Evolutionary conservation across 352 stramenopile species (phyloP).

Genomic region (Plasmopara muralis): DNA sequence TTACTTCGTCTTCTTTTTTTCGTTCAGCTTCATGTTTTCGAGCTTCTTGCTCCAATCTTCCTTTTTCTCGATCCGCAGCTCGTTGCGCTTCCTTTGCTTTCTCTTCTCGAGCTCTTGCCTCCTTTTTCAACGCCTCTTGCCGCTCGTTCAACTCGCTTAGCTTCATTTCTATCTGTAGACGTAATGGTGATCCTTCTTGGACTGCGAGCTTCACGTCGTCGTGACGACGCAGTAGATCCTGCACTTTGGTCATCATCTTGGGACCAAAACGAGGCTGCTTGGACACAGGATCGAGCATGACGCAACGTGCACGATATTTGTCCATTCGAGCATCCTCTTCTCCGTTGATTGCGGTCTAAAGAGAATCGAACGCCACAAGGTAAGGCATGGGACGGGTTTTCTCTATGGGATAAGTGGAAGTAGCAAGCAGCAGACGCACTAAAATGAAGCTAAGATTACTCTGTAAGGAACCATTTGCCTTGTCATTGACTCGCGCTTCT

Average conservation of each 20-base stretch:
- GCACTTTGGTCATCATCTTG: conserved; percentile 66
- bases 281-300: conserved; percentile 65
- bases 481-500: neutral
- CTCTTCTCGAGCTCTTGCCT: conserved; percentile 7
- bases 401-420: conserved; percentile 5
- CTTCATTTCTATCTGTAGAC: conserved; percentile 16
- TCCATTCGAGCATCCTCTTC: conserved; percentile 34
- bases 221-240: conserved; percentile 44
- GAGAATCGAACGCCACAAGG: neutral
- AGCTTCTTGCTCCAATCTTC: conserved; percentile 10
- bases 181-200: conserved; percentile 22
- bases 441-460: conserved; percentile 27
- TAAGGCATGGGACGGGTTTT: neutral
- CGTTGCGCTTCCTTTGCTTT: conserved; percentile 11
- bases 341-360: conserved; percentile 25
- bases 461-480: conserved; percentile 2
- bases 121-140: conserved; percentile 6
- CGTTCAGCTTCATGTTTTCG: conserved; percentile 12
- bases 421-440: conserved; percentile 9
- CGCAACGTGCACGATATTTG: conserved; percentile 43
- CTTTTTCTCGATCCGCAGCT: conserved; percentile 9
- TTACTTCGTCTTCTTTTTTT: conserved; percentile 18
- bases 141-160: conserved; percentile 13
- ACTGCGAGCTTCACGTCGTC: conserved; percentile 34
- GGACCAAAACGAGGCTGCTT: conserved; percentile 65